Evolutionary conservation across 2,329 filamentous ascomycete genomes (phyloP).

Genomic region (Ophiostoma himal-ulmi): DNA sequence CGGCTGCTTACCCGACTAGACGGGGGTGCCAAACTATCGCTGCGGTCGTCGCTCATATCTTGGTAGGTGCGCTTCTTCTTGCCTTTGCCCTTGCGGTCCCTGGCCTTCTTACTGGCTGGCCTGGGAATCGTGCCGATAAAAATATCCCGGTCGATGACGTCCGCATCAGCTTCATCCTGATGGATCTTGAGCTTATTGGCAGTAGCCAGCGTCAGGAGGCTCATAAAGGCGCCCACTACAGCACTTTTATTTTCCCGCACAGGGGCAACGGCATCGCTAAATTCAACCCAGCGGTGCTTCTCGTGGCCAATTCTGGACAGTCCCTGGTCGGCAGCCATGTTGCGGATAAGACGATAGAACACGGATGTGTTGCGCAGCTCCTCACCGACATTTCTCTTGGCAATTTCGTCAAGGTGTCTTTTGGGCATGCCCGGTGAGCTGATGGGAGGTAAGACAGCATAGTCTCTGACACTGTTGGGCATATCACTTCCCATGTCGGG

Average conservation of each 20-base stretch:
- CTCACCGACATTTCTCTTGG: conserved; percentile 14
- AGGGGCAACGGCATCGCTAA: conserved; percentile 22
- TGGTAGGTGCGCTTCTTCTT: conserved; percentile 20
- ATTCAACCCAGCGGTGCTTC: conserved; percentile 24
- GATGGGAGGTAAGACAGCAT: neutral
- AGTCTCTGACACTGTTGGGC: neutral
- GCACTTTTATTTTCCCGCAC: conserved; percentile 18
- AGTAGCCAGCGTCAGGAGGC: conserved; percentile 25
- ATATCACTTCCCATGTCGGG: neutral
- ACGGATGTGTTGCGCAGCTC: conserved; percentile 18
- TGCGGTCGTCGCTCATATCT: conserved; percentile 20
- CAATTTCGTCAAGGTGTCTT: neutral
- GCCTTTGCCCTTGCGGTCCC: conserved; percentile 13
- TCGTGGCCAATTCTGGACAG: neutral
- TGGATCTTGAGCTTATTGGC: conserved; percentile 21
- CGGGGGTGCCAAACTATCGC: conserved; percentile 17
- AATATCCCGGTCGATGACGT: conserved; percentile 23
- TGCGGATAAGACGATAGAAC: conserved; percentile 19
- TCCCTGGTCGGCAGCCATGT: conserved; percentile 15
- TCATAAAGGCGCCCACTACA: conserved; percentile 27
- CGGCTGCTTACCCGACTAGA: conserved; percentile 13
- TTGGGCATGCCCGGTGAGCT: neutral
- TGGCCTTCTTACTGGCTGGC: neutral
- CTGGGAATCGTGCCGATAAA: conserved; percentile 20
- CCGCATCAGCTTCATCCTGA: conserved; percentile 16